These are phyloP conservation scores for Volvariella surrecta DNA, from an alignment of 1,284 basidiomycete species.

Conservation along the genomic window DNA sequence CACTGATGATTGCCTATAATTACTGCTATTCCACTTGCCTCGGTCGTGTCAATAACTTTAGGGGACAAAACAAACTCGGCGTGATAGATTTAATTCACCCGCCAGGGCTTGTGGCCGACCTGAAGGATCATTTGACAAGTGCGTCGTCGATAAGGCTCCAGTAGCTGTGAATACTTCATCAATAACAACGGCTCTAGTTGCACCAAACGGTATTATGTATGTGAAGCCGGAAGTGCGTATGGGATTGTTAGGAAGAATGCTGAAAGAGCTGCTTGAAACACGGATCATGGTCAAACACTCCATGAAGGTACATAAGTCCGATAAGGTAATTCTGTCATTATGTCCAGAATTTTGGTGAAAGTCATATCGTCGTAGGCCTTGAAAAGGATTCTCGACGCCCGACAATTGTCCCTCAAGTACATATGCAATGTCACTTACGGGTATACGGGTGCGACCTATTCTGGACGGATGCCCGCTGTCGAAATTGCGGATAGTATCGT, in stretches of 20 bases:
- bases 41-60: conserved; percentile 80
- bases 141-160: conserved; percentile 15
- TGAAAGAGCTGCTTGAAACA: conserved; percentile 90
- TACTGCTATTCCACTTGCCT: conserved; percentile 96
- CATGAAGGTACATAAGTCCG: conserved; percentile 75
- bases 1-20: conserved; percentile 98
- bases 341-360: conserved; percentile 1
- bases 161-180: background rate
- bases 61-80: conserved; percentile 86
- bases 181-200: conserved; percentile 59
- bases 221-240: conserved; percentile 81
- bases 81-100: conserved; percentile 70
- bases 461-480: conserved; percentile 96
- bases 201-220: conserved; percentile 93
- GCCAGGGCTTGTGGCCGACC: conserved; percentile 55
- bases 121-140: conserved; percentile 76
- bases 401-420: conserved; percentile 84
- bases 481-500: conserved; percentile 98
- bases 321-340: conserved; percentile 53
- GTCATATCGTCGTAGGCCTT: conserved; percentile 45
- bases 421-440: conserved; percentile 91
- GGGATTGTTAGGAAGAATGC: conserved; percentile 86
- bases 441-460: conserved; percentile 90
- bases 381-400: conserved; percentile 71
- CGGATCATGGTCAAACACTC: conserved; percentile 95